A percentile compares a stretch with the other conserved stretches of the same genome.
These are phyloP conservation scores for Eucalyptus regnans DNA, from an alignment of 345 rosid genomes.

Conservation along the genomic window DNA sequence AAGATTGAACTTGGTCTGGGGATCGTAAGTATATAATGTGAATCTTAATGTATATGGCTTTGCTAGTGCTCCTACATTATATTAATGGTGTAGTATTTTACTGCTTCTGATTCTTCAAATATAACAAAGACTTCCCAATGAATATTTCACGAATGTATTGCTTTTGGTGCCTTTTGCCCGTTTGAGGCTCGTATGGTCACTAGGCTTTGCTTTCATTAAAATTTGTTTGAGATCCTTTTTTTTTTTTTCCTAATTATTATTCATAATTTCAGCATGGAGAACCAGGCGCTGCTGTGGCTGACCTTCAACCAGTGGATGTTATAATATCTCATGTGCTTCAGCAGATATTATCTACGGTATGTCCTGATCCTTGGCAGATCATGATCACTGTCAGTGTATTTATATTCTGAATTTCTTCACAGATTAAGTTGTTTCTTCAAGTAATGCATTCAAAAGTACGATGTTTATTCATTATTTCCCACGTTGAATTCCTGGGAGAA, in stretches of 20 bases:
- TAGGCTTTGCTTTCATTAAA: background rate
- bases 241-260: background rate
- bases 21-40: conserved; percentile 46
- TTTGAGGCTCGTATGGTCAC: background rate
- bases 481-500: background rate
- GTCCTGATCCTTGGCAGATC: background rate
- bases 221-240: background rate
- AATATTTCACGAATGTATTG: background rate
- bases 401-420: background rate
- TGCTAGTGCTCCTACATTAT: background rate
- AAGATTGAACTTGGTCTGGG: conserved; percentile 99
- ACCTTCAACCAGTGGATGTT: conserved; percentile 85
- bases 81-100: background rate
- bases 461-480: background rate
- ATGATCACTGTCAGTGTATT: background rate
- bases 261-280: conserved; percentile 71
- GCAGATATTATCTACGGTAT: conserved; percentile 74
- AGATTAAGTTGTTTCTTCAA: background rate
- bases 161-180: background rate
- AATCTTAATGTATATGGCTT: background rate
- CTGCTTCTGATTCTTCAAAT: background rate
- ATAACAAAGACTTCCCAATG: background rate
- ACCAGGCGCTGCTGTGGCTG: conserved; percentile 94
- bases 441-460: background rate
- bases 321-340: conserved; percentile 88